These are phyloP conservation scores for Pythium oligandrum DNA, from an alignment of 352 stramenopile genomes.

Conservation along the genomic window DNA sequence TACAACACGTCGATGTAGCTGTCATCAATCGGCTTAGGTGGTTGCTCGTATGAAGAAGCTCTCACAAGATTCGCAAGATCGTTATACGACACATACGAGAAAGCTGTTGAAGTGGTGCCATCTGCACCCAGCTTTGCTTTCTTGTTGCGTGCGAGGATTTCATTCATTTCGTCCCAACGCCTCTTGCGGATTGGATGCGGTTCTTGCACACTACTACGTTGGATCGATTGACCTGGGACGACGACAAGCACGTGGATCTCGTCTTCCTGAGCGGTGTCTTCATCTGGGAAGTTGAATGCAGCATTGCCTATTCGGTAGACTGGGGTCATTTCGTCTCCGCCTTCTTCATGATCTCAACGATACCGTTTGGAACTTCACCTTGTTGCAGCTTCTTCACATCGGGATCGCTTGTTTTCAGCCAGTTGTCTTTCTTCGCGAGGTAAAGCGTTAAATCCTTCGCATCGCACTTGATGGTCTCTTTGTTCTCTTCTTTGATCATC, in stretches of 20 bases:
- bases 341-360: slow-evolving; percentile 14
- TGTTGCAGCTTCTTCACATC: slow-evolving; percentile 13
- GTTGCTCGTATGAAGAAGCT: slow-evolving; percentile 9
- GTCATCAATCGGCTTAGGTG: slow-evolving; percentile 15
- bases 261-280: slow-evolving; percentile 7
- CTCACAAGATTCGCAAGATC: slow-evolving; percentile 15
- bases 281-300: slow-evolving; percentile 10
- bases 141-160: slow-evolving; percentile 16
- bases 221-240: neutral
- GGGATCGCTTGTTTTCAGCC: slow-evolving; percentile 10
- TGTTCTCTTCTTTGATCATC: slow-evolving; percentile 6
- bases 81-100: slow-evolving; percentile 18
- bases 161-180: slow-evolving; percentile 19
- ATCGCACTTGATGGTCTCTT: slow-evolving; percentile 1
- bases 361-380: slow-evolving; percentile 11
- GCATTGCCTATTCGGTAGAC: slow-evolving; percentile 9
- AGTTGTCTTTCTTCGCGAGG: slow-evolving; percentile 12
- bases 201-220: neutral
- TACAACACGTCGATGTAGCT: slow-evolving; percentile 17
- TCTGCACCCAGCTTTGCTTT: slow-evolving; percentile 9
- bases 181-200: slow-evolving; percentile 12
- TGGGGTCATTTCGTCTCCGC: slow-evolving; percentile 14
- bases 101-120: slow-evolving; percentile 2
- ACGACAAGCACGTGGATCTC: slow-evolving; percentile 15
- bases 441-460: slow-evolving; percentile 11